Evolutionary conservation across 2,329 filamentous ascomycete species (phyloP), one percentile per base, ranked within the genome.

Genomic region (Phialocephala subalpina): DNA sequence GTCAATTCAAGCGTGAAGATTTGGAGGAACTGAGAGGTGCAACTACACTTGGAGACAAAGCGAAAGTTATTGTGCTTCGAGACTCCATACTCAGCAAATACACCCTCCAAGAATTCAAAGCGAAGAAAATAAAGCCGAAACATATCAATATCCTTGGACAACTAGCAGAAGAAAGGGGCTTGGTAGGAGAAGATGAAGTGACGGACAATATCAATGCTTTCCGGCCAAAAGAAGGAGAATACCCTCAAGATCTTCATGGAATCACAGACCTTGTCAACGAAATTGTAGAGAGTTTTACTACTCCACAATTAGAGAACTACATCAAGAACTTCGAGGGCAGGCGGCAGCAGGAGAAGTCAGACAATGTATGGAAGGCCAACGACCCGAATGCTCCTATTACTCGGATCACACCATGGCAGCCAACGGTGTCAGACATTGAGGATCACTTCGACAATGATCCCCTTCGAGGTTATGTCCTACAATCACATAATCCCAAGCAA

Each of bases 11-110:
- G n/a, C 56, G 70, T 53, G 73, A 74, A 58, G 61, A 69, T 11
- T 64, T 63, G 14, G 70, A 75, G 63, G 20, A 25, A 2, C 58
- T 76, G 20, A 27, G 49, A 53, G 59, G 68, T 1, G 56, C 68
- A 11, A 68, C 69, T 5, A 65, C 64, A 56, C 64, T 76, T 38
- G 74, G 74, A 18, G 68, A 73, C 20, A 64, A 65, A 2, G 65
- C 74, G 0, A 69, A 77, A 35, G 70, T 77, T 20, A 69, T 78
- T 56, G 69, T 78, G 18, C 70, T 78, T n/a, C 71, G 72, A 67
- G 74, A 77, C 62, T 72, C 72, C 1, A 66, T 69, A 42, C 38
- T 73, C 12, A 65, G 42, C 20, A 53, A 65, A 11, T 72, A 70
- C 36, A 59, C 64, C 16, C 25, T 65, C 18, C 25, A 47, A n/a